A percentile compares a stretch with the other conserved stretches of the same genome.
These are phyloP conservation scores for Corynespora cassiicola DNA, from an alignment of 2,329 filamentous ascomycete species.

Conservation along the genomic window DNA sequence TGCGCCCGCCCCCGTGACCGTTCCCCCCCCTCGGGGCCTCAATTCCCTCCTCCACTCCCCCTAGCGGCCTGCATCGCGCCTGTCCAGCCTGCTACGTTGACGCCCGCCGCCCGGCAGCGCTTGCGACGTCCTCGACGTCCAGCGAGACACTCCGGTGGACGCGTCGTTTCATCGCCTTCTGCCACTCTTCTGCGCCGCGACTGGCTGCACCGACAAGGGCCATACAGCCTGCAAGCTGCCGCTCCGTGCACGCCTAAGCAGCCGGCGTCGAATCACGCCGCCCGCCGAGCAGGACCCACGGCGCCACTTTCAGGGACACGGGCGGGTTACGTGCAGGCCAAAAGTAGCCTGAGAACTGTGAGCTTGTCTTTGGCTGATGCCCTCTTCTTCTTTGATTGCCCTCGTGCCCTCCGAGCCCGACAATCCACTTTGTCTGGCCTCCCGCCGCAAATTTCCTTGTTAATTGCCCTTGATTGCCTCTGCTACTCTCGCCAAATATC, in stretches of 20 bases:
- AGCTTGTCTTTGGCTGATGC: slow-evolving; percentile 26
- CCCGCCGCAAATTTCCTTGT: slow-evolving; percentile 12
- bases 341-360: slow-evolving; percentile 16
- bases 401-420: slow-evolving; percentile 13
- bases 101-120: slow-evolving; percentile 18
- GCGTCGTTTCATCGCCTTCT: slow-evolving; percentile 35
- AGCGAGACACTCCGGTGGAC: slow-evolving; percentile 30
- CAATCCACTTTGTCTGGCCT: slow-evolving; percentile 21
- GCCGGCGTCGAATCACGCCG: slow-evolving; percentile 35
- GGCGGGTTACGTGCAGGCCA: slow-evolving; percentile 36
- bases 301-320: slow-evolving; percentile 40
- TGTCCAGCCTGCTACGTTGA: slow-evolving; percentile 5
- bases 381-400: slow-evolving; percentile 28
- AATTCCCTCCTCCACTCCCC: too few relatives aligned
- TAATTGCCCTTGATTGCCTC: slow-evolving; percentile 18
- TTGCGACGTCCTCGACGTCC: slow-evolving; percentile 34
- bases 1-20: too few relatives aligned
- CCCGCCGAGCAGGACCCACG: slow-evolving; percentile 24
- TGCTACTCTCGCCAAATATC: slow-evolving; percentile 22
- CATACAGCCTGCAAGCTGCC: slow-evolving; percentile 29
- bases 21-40: too few relatives aligned
- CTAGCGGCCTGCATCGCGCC: too few relatives aligned
- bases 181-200: slow-evolving; percentile 23
- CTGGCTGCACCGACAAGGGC: slow-evolving; percentile 30
- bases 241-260: slow-evolving; percentile 36